phyloP scores from a whole-genome alignment of 164 flowering plant genomes.

The Chimonanthus salicifolius region DNA sequence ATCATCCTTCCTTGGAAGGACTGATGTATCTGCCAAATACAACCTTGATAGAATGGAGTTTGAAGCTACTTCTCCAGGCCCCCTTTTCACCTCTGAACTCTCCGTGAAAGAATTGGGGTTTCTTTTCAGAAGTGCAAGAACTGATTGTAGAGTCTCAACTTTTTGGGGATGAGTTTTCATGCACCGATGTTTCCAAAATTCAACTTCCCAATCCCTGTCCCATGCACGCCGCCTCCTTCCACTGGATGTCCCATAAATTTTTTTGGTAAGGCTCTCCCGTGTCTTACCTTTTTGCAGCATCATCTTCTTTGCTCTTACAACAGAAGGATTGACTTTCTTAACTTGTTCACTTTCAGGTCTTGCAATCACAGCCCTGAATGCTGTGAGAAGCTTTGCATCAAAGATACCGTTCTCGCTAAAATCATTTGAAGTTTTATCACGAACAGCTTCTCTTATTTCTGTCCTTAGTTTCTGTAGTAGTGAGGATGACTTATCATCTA shows the following conservation, averaged over 20 bases:
- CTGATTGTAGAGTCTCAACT: conserved; percentile 75
- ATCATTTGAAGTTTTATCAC: conserved; percentile 50
- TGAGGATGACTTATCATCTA: conserved; percentile 55
- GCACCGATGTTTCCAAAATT: conserved; percentile 95
- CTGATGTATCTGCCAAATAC: conserved; percentile 90
- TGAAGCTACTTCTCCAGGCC: conserved; percentile 23
- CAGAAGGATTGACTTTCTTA: conserved; percentile 33
- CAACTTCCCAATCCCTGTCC: conserved; percentile 91
- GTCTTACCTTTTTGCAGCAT: conserved; percentile 78
- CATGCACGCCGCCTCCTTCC: conserved; percentile 80
- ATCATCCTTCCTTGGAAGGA: conserved; percentile 77
- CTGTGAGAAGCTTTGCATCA: conserved; percentile 82
- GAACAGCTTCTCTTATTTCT: conserved; percentile 82
- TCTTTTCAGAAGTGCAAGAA: conserved; percentile 61
- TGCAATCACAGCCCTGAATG: conserved; percentile 75
- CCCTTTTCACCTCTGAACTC: conserved; percentile 24
- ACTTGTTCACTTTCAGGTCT: conserved; percentile 47
- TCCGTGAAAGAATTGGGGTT: conserved; percentile 21
- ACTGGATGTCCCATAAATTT: conserved; percentile 64
- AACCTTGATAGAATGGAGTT: conserved; percentile 78
- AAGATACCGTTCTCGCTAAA: conserved; percentile 40
- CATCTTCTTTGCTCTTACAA: conserved; percentile 51
- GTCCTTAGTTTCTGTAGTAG: conserved; percentile 64
- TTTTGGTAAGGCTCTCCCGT: conserved; percentile 86
- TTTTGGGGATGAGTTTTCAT: conserved; percentile 59